A percentile compares a stretch with the other conserved stretches of the same genome.
phyloP scores from a whole-genome alignment of 2,329 filamentous ascomycete genomes.

The Sporothrix sp. region DNA sequence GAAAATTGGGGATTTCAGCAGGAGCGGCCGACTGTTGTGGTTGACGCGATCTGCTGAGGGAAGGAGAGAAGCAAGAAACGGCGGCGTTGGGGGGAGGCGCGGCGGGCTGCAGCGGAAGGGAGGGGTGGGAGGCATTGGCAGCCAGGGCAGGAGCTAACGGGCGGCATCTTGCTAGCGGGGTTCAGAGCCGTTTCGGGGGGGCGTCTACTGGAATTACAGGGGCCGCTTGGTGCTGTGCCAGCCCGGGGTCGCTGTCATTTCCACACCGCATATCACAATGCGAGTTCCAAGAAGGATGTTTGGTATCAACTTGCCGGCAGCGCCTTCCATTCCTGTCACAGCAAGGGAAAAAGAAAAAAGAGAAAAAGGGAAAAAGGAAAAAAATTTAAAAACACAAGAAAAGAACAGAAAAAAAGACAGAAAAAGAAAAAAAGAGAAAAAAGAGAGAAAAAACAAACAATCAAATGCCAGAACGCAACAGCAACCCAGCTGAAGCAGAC shows the following conservation, averaged over 20 bases:
- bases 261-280: slow-evolving; percentile 1
- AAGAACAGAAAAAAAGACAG: no score
- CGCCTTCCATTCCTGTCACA: background rate
- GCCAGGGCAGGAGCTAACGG: slow-evolving; percentile 2
- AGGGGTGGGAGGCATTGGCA: slow-evolving; percentile 1
- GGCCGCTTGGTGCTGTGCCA: background rate
- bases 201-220: background rate
- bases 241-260: background rate
- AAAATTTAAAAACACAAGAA: background rate
- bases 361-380: no score
- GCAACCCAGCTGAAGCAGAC: background rate
- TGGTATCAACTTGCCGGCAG: background rate
- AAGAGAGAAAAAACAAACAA: no score
- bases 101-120: background rate
- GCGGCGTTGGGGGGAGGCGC: background rate
- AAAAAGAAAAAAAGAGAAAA: no score
- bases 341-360: background rate
- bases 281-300: no score
- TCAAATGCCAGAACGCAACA: no score
- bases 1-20: slow-evolving; percentile 9
- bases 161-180: background rate
- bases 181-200: background rate
- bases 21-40: slow-evolving; percentile 10
- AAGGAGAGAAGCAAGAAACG: slow-evolving; percentile 5
- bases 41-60: slow-evolving; percentile 13